Evolutionary conservation across 2,329 filamentous ascomycete genomes (phyloP).

Genomic region (Periconia digitata): DNA sequence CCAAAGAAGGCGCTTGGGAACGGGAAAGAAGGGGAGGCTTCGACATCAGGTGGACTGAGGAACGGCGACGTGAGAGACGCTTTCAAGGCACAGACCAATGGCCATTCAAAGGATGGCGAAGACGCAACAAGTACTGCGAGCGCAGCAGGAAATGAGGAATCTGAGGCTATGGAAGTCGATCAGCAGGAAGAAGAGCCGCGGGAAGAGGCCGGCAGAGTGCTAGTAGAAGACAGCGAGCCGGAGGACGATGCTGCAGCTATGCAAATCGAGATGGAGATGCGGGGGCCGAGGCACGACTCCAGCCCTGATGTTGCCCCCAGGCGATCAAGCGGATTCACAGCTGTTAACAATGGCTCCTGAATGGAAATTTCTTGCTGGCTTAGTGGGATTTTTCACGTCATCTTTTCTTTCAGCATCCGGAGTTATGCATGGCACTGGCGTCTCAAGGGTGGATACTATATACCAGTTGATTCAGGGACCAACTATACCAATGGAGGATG

Average conservation of each 20-base stretch:
- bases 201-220: slow-evolving; percentile 12
- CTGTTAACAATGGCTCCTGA: slow-evolving; percentile 23
- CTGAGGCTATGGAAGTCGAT: not conserved
- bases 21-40: not conserved
- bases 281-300: slow-evolving; percentile 22
- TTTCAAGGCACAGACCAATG: not conserved
- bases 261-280: slow-evolving; percentile 46
- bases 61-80: not conserved
- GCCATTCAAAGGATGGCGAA: not conserved
- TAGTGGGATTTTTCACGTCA: not conserved
- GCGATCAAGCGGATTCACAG: slow-evolving; percentile 32
- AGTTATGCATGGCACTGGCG: slow-evolving; percentile 16
- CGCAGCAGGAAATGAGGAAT: not conserved
- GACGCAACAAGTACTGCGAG: not conserved
- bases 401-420: not conserved
- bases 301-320: slow-evolving; percentile 10
- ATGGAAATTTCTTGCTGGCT: not conserved
- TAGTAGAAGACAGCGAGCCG: slow-evolving; percentile 23
- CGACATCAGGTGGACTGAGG: not conserved
- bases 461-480: too few species aligned
- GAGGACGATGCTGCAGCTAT: slow-evolving; percentile 37
- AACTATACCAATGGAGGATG: not conserved
- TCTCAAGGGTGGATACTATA: slow-evolving; percentile 3
- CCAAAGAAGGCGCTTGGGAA: slow-evolving; percentile 1
- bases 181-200: slow-evolving; percentile 11